phyloP scores from a whole-genome alignment of 192 early-diverging fungal genomes.

The Umbelopsis sp. region DNA sequence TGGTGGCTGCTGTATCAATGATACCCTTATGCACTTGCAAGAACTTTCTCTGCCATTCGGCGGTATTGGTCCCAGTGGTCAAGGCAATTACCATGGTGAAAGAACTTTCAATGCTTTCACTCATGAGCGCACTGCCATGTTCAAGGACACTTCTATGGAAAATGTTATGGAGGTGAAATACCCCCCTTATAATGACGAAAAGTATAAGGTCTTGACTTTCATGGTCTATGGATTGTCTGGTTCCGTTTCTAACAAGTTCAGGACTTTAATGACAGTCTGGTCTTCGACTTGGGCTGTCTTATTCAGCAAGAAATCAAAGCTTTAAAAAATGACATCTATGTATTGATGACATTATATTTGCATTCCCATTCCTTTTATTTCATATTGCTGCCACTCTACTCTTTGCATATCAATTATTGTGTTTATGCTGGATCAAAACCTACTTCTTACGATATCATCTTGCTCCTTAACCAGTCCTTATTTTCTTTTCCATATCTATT shows the following conservation, averaged over 20 bases:
- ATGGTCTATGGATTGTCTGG: constrained; percentile 23
- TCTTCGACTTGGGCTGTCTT: constrained; percentile 7
- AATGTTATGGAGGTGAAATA: constrained; percentile 34
- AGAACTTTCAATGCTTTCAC: constrained; percentile 74
- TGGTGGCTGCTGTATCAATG: constrained; percentile 74
- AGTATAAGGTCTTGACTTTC: constrained; percentile 13
- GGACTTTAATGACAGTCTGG: constrained; percentile 5
- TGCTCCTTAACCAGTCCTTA: background rate
- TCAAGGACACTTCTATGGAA: constrained; percentile 38
- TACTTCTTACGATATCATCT: background rate
- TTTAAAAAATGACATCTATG: background rate
- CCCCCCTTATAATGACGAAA: constrained; percentile 37
- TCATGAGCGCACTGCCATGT: constrained; percentile 64
- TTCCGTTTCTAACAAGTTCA: constrained; percentile 10
- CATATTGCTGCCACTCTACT: background rate
- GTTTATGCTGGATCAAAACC: background rate
- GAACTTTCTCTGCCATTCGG: constrained; percentile 71
- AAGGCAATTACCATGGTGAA: constrained; percentile 77
- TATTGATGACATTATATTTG: background rate
- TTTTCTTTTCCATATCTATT: background rate
- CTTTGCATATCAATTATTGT: background rate
- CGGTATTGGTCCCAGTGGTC: constrained; percentile 76
- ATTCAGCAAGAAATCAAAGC: constrained; percentile 18
- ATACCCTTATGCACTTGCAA: constrained; percentile 62
- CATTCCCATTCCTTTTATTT: background rate